Percentiles rank a stretch among this genome's conserved stretches.
Evolutionary conservation across 805 yeast species (phyloP).

Genomic region (Candida piceae): DNA sequence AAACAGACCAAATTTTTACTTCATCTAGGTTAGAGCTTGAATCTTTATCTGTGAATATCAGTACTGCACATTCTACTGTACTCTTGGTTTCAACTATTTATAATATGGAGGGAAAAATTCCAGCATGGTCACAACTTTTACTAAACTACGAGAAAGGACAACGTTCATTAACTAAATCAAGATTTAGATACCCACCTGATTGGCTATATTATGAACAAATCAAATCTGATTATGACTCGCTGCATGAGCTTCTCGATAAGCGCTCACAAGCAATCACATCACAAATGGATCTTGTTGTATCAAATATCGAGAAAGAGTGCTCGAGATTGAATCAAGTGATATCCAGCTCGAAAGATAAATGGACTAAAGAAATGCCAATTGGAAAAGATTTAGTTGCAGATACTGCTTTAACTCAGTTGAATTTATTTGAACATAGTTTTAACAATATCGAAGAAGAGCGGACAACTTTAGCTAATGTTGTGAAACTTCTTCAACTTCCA

Average conservation of each 20-base stretch:
- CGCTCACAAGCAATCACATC: conserved; percentile 19
- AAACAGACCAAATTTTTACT: conserved; percentile 29
- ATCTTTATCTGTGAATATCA: conserved; percentile 26
- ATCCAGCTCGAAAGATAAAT: conserved; percentile 31
- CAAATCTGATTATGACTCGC: conserved; percentile 42
- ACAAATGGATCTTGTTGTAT: conserved; percentile 39
- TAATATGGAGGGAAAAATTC: conserved; percentile 19
- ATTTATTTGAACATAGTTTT: conserved; percentile 19
- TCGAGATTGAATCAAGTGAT: conserved; percentile 31
- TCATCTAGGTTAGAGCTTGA: conserved; percentile 35
- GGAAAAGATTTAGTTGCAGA: conserved; percentile 38
- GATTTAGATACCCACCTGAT: conserved; percentile 43
- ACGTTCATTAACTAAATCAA: conserved; percentile 28
- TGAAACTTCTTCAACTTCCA: conserved; percentile 30
- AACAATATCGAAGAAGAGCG: conserved; percentile 9
- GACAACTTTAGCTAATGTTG: conserved; percentile 29
- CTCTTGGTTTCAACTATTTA: conserved; percentile 36
- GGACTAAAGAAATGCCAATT: conserved; percentile 47
- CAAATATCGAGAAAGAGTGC: conserved; percentile 39
- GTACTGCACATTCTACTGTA: conserved; percentile 36
- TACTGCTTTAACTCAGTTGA: conserved; percentile 38
- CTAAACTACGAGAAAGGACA: conserved; percentile 27
- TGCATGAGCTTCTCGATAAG: no score
- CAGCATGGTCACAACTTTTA: conserved; percentile 19
- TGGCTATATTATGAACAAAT: conserved; percentile 66